phyloP scores from a whole-genome alignment of 139 green algal species.

The Desmodesmus armatus region DNA sequence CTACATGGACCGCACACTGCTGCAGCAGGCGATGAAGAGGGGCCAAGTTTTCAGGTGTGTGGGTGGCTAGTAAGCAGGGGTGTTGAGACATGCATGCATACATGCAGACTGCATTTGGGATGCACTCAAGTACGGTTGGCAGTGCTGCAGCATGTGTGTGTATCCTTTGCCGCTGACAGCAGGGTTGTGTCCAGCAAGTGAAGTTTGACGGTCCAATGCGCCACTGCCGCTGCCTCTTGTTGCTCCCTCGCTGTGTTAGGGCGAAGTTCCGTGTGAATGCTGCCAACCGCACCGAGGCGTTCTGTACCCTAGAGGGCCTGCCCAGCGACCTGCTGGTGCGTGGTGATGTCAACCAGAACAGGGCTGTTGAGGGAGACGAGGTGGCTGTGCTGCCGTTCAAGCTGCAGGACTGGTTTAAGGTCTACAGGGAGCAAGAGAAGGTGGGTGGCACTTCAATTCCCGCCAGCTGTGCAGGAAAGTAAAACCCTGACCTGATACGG shows the following conservation, averaged over 20 bases:
- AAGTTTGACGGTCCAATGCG: too few relatives aligned
- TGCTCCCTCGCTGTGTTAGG: too few relatives aligned
- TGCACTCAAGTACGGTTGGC: too few relatives aligned
- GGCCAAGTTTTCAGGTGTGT: conserved; percentile 28
- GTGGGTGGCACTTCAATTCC: not conserved
- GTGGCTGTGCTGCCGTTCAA: conserved; percentile 80
- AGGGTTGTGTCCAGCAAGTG: too few relatives aligned
- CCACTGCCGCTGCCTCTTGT: too few relatives aligned
- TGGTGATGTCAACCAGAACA: conserved; percentile 49
- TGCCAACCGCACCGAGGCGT: conserved; percentile 63
- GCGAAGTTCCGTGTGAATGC: conserved; percentile 46
- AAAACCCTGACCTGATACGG: too few relatives aligned
- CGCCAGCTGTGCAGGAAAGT: too few relatives aligned
- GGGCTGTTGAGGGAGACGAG: conserved; percentile 87
- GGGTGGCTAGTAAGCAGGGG: too few relatives aligned
- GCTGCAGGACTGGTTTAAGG: conserved; percentile 57
- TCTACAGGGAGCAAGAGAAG: conserved; percentile 41
- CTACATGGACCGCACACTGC: conserved; percentile 29
- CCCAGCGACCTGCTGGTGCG: conserved; percentile 74
- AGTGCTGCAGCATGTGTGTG: too few relatives aligned
- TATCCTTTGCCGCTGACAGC: too few relatives aligned
- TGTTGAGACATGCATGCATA: too few relatives aligned
- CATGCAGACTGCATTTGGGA: too few relatives aligned
- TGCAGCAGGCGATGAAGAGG: conserved; percentile 36
- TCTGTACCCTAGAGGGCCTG: conserved; percentile 70